Conservation (phyloP, 2,329 filamentous ascomycete species). For the Ophiostoma novo-ulmi region DNA sequence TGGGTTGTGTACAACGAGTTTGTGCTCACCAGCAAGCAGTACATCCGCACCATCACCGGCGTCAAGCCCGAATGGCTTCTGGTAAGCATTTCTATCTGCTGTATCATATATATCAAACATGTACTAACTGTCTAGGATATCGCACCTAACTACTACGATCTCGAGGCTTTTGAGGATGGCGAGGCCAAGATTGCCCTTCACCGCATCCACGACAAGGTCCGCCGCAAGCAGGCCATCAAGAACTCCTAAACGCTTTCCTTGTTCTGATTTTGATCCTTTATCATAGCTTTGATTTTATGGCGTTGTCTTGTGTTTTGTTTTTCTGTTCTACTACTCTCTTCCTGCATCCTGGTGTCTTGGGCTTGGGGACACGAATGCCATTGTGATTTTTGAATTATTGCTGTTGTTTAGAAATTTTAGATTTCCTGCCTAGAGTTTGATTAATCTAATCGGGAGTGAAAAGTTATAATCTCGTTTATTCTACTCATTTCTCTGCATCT, state of each 20-base stretch:
- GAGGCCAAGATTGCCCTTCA: slow-evolving; percentile 70
- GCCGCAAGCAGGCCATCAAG: slow-evolving; percentile 55
- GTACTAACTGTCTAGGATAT: slow-evolving; percentile 61
- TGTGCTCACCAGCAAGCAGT: slow-evolving; percentile 96
- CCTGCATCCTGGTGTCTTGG: slow-evolving; percentile 6
- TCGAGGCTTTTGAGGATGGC: slow-evolving; percentile 75
- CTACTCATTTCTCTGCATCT: background rate
- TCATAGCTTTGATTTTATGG: background rate
- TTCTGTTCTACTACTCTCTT: background rate
- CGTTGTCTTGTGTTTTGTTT: background rate
- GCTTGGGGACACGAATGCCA: background rate
- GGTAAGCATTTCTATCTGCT: slow-evolving; percentile 46
- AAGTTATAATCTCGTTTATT: background rate
- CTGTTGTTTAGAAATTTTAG: background rate
- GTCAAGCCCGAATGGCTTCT: slow-evolving; percentile 92
- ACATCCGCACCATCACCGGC: slow-evolving; percentile 87
- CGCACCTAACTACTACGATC: slow-evolving; percentile 85
- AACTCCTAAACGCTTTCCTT: background rate
- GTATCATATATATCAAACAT: slow-evolving; percentile 12
- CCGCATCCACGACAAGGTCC: slow-evolving; percentile 55
- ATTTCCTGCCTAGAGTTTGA: background rate
- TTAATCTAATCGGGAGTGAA: background rate
- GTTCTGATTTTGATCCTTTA: background rate
- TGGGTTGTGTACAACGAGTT: slow-evolving; percentile 99
- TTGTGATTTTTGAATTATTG: background rate